Base-by-base conservation (phyloP, 306 rosid species). In the Prunus padus region DNA sequence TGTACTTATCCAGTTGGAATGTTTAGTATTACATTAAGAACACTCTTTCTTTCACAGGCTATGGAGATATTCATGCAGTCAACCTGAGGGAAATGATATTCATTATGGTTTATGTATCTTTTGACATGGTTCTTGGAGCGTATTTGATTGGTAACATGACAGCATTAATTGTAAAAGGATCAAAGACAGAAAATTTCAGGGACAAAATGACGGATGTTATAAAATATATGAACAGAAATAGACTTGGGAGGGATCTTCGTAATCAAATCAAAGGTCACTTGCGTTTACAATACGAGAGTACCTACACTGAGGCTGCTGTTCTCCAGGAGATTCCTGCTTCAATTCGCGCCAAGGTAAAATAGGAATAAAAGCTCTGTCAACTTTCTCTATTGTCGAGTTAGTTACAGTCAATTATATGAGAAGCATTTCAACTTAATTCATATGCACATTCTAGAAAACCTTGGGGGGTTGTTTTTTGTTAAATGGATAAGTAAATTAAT, bases 111-210 rank as follows among this genome's bases (percentile, higher is more conserved):
- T 95, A 90, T 74, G 93, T 87, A 61, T 95, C 99, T 3, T 85
- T 95, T 69, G 99, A 95, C 83, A 95, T 95, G 99, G 79, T 95
- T 90, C 90, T 95, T 13, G 99, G 99, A 70, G 99, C 99, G 62
- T 95, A 95, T 82, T 85, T 95, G 86, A 92, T 95, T 15, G 99
- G 99, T 88, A 95, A 95, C 88, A 95, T 95, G 99, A 92, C 99
- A 37, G 99, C 97, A 56, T 83, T 95, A 78, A 95, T 95, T 79
- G 99, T 95, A n/a, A 95, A 89, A 87, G 99, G 99, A 82, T 95
- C 99, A 70, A 92, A 95, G 85, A 95, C 99, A 40, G 99, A 81
- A 77, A 90, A 84, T 62, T 95, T 87, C 73, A 92, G 99, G 84
- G 99, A 95, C 80, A 90, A 87, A 86, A 95, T 92, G 97, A 70